Evolutionary conservation across 2,329 filamentous ascomycete species (phyloP).

Genomic region (Colletotrichum spaethianum): DNA sequence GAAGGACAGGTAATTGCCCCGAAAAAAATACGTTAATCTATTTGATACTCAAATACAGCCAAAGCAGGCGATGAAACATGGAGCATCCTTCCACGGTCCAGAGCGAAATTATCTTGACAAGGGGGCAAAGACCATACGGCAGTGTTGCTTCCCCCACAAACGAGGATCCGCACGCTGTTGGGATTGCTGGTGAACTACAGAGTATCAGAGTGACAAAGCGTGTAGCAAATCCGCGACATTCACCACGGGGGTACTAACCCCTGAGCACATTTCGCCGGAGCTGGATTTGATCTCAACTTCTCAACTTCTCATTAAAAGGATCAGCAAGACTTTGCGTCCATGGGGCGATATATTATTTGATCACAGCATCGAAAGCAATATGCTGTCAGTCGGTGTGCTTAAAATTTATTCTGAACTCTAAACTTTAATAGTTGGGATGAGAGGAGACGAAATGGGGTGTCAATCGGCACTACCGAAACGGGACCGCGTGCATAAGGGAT

Average conservation of each 20-base stretch:
- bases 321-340: not conserved
- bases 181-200: not conserved
- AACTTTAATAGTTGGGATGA: not conserved
- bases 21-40: not conserved
- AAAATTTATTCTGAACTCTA: not conserved
- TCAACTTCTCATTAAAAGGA: not conserved
- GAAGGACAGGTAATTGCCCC: not conserved
- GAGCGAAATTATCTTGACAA: not conserved
- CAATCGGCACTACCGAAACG: constrained; percentile 3
- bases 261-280: not conserved
- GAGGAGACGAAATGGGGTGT: not conserved
- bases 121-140: not conserved
- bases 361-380: too few relatives aligned
- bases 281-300: too few relatives aligned
- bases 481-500: not conserved
- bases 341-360: too few relatives aligned
- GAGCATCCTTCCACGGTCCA: constrained; percentile 4
- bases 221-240: not conserved
- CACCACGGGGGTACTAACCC: not conserved
- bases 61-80: constrained; percentile 16
- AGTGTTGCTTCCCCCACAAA: not conserved
- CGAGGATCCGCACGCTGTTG: not conserved
- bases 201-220: not conserved
- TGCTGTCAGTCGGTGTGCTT: not conserved
- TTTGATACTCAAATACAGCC: not conserved